Evolutionary conservation across 129 eudicot genomes (phyloP).

Genomic region (Erigeron canadensis): DNA sequence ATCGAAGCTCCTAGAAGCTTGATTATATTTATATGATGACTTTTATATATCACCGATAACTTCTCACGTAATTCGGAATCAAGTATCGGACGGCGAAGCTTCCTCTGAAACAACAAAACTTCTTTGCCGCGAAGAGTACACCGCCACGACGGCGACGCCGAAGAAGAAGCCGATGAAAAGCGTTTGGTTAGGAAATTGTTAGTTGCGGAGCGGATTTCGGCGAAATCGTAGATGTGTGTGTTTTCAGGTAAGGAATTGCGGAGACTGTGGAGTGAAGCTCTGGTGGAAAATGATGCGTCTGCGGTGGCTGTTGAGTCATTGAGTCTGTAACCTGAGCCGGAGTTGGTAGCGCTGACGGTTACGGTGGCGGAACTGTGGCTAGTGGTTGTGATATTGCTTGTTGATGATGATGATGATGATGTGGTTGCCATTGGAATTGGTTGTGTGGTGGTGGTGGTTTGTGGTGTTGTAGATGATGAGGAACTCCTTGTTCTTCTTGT

Average conservation of each 20-base stretch:
- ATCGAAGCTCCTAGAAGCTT: slow-evolving; percentile 73
- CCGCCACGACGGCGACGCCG: slow-evolving; percentile 82
- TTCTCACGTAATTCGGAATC: slow-evolving; percentile 43
- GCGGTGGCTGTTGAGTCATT: slow-evolving; percentile 52
- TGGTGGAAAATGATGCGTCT: slow-evolving; percentile 54
- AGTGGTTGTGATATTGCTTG: slow-evolving; percentile 9
- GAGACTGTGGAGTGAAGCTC: slow-evolving; percentile 58
- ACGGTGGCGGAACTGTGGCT: slow-evolving; percentile 19
- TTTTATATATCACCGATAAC: slow-evolving; percentile 57
- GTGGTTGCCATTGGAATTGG: slow-evolving; percentile 6
- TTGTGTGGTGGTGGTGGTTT: background rate
- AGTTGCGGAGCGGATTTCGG: slow-evolving; percentile 81
- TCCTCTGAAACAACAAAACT: slow-evolving; percentile 65
- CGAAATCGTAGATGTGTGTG: slow-evolving; percentile 57
- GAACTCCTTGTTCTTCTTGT: slow-evolving; percentile 11
- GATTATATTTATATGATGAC: slow-evolving; percentile 65
- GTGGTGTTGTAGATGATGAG: slow-evolving; percentile 4
- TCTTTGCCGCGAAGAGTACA: slow-evolving; percentile 52
- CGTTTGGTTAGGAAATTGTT: slow-evolving; percentile 70
- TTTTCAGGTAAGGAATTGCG: slow-evolving; percentile 73
- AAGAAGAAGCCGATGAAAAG: slow-evolving; percentile 55
- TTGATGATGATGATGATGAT: slow-evolving; percentile 14
- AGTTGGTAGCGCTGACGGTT: slow-evolving; percentile 5
- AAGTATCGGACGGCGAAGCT: slow-evolving; percentile 44
- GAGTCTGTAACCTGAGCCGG: slow-evolving; percentile 36